A percentile compares a stretch with the other conserved stretches of the same genome.
phyloP scores from a whole-genome alignment of 2,329 filamentous ascomycete genomes.

The Microsporum ferrugineum region DNA sequence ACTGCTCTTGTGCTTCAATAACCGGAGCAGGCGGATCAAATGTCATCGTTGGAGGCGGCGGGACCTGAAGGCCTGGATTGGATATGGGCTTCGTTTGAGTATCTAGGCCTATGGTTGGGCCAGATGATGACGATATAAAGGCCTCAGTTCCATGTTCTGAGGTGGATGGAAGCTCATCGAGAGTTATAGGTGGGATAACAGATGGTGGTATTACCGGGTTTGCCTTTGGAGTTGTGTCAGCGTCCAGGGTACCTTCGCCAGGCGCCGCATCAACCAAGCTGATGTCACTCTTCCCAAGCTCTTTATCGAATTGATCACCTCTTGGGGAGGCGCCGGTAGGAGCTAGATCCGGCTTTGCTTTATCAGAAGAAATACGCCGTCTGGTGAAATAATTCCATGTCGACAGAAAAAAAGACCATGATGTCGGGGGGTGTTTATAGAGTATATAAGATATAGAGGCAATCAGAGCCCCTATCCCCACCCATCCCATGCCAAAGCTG shows the following conservation, averaged over 20 bases:
- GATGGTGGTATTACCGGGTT: conserved; percentile 20
- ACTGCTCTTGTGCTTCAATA: not conserved
- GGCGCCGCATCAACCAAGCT: not conserved
- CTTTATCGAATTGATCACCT: not conserved
- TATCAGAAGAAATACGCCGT: not conserved
- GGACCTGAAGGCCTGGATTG: not conserved
- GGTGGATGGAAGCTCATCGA: conserved; percentile 14
- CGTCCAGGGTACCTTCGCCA: conserved; percentile 16
- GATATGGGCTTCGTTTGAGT: not conserved
- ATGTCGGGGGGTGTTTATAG: conserved; percentile 29
- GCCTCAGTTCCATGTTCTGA: not conserved
- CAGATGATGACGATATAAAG: not conserved
- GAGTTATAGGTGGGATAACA: conserved; percentile 25
- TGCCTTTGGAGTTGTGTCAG: conserved; percentile 29
- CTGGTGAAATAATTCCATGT: not conserved
- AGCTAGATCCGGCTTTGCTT: not conserved
- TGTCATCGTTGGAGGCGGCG: not conserved
- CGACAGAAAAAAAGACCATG: conserved; percentile 20
- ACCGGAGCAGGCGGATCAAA: not conserved
- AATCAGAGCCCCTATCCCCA: conserved; percentile 30
- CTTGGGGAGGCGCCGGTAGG: not conserved
- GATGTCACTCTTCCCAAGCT: not conserved
- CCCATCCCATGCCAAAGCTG: conserved; percentile 30
- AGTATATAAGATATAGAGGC: conserved; percentile 31
- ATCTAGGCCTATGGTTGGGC: conserved; percentile 9